Base-by-base conservation (phyloP, 1,284 basidiomycete species). In the Puccinia horiana region DNA sequence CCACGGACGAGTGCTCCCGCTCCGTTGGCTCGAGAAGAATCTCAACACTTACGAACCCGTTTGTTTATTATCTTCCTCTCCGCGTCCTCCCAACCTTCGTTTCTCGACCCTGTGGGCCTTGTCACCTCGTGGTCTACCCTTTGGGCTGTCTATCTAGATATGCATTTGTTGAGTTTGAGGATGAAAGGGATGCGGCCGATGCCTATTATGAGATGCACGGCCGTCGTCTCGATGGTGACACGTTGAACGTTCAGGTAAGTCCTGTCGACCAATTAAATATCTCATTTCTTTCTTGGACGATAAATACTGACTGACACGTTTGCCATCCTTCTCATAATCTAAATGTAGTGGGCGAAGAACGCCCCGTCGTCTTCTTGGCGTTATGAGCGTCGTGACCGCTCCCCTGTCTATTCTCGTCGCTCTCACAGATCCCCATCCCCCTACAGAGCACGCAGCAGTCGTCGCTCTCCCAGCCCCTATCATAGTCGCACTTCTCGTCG, bases 181-280 rank as follows among this genome's bases (percentile, higher is more conserved):
- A 81, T 70, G 78, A 81, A 26, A 49, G 67, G 37, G 78, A 81
- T 32, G 78, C 78, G 14, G 67, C 78, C 42, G 78, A 81, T 73
- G 78, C 78, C 29, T 81, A 81, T 63, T 81, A 81, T 81, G 78
- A 81, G 32, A 81, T 81, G 78, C 78, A 81, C 44, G 78, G 78
- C 40, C 78, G 78, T 61, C 78, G 78, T 73, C 67, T 81, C 37
- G 78, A 81, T 74, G 78, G 78, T 16, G 78, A 81, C 69, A 81
- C 78, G 29, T 73, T 81, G 42, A 81, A 81, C 52, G 78, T 81
- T 23, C 78, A 81, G 67, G 78, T 81, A 73, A 81, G 78, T 42
- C 32, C 18, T 3, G 5, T 65, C 35, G 61, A 65, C 11, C 61
- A 3, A 5, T 65, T 8, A 0, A 1, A 16, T 23, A 2, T 65